Evolutionary conservation across 345 rosid species (phyloP).

Genomic region (Odontarrhena argentea): DNA sequence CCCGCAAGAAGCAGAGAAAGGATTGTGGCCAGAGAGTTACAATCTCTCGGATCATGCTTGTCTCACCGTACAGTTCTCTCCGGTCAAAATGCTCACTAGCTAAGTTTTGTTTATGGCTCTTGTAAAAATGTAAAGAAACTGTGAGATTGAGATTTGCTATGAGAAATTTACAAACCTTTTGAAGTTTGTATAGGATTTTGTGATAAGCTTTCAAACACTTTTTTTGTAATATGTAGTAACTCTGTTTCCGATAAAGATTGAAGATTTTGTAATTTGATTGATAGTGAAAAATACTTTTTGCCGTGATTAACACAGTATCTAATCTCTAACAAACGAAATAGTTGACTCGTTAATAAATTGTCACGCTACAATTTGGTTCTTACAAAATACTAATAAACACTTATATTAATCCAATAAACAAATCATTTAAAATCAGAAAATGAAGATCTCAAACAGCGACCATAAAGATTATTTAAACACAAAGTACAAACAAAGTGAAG

Average conservation of each 20-base stretch:
- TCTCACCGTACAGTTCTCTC: conserved; percentile 82
- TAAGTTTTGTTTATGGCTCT: conserved; percentile 18
- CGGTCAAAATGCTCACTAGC: conserved; percentile 63
- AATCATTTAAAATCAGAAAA: not conserved
- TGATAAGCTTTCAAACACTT: not conserved
- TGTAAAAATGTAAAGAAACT: conserved; percentile 5
- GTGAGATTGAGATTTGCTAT: conserved; percentile 16
- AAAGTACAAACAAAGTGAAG: not conserved
- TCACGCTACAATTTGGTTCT: not conserved
- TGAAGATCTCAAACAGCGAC: conserved; percentile 15
- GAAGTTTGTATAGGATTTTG: conserved; percentile 6
- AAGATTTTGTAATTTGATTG: no score
- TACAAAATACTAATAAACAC: not conserved
- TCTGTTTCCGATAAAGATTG: no score
- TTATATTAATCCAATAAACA: not conserved
- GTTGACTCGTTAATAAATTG: conserved; percentile 9
- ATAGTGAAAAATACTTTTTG: no score
- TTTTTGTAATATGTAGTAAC: no score
- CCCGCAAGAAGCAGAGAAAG: conserved; percentile 88
- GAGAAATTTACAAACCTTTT: not conserved
- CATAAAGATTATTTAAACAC: no score
- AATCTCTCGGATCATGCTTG: conserved; percentile 89
- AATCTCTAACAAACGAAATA: no score
- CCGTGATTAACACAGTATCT: no score
- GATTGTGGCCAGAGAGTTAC: conserved; percentile 87